phyloP scores from a whole-genome alignment of 352 stramenopile species.

The Plasmopara viticola region DNA sequence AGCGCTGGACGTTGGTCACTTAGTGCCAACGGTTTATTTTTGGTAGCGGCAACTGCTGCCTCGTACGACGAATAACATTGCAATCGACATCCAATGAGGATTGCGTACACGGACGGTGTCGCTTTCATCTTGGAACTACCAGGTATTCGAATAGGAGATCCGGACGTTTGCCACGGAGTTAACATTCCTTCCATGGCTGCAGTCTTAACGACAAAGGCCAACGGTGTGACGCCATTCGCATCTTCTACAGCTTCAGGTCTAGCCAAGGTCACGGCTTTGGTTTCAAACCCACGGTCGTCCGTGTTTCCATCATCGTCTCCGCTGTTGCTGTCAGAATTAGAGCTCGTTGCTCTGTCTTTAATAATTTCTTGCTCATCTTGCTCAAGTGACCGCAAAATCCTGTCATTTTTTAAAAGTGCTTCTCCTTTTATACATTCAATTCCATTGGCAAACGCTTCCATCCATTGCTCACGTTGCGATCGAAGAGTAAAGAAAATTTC shows the following conservation, averaged over 20 bases:
- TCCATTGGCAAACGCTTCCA: conserved; percentile 26
- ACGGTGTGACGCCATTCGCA: conserved; percentile 2
- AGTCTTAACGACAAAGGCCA: conserved; percentile 18
- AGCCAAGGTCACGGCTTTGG: no score
- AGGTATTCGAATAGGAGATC: conserved; percentile 13
- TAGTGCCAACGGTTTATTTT: neutral
- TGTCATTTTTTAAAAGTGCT: conserved; percentile 46
- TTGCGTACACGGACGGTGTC: conserved; percentile 23
- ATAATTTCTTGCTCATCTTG: conserved; percentile 5
- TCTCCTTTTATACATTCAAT: conserved; percentile 49
- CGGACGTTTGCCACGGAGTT: conserved; percentile 30
- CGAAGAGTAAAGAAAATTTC: conserved; percentile 36
- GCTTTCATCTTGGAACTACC: conserved; percentile 22
- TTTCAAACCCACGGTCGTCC: conserved; percentile 10
- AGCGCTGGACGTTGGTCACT: conserved; percentile 15
- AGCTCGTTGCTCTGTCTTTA: conserved; percentile 4
- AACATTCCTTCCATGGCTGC: conserved; percentile 53
- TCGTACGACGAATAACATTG: conserved; percentile 25
- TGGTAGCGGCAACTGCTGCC: conserved; percentile 2
- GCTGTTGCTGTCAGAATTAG: neutral
- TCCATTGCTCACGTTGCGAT: conserved; percentile 37
- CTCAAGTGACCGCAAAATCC: conserved; percentile 41
- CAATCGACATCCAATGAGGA: conserved; percentile 32
- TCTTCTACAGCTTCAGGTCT: neutral
- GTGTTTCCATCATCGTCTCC: neutral